Conservation (phyloP, 148 eudicot species). For the Rhododendron kiyosumense region DNA sequence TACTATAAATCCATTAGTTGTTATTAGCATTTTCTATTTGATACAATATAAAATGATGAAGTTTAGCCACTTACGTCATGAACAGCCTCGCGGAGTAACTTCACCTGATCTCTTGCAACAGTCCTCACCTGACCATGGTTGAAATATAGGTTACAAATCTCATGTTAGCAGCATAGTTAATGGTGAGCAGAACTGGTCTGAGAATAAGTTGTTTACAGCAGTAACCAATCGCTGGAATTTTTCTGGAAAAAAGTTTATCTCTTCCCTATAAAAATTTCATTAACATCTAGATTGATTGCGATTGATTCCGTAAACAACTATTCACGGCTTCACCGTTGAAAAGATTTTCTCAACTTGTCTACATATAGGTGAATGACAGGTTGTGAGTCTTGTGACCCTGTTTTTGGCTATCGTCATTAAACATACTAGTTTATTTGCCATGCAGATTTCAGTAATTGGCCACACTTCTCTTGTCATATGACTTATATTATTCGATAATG, state of each 20-base stretch:
- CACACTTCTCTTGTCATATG: background rate
- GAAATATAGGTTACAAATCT: background rate
- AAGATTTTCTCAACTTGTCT: no score
- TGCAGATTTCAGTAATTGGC: no score
- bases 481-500: no score
- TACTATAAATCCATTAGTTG: background rate
- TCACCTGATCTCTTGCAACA: constrained; percentile 42
- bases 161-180: background rate
- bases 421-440: no score
- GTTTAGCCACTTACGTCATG: constrained; percentile 47
- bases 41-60: background rate
- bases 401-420: background rate
- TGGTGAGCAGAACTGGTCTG: background rate
- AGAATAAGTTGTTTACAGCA: no score
- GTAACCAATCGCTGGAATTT: no score
- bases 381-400: background rate
- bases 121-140: constrained; percentile 34
- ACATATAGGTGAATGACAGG: background rate
- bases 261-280: no score
- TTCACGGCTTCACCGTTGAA: no score
- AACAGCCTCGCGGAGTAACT: constrained; percentile 49
- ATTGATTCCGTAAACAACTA: no score
- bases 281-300: no score
- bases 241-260: no score
- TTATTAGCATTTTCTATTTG: background rate